A percentile compares a stretch with the other conserved stretches of the same genome.
These are phyloP conservation scores for Xanthoceras sorbifolium DNA, from an alignment of 345 rosid genomes.

Conservation along the genomic window DNA sequence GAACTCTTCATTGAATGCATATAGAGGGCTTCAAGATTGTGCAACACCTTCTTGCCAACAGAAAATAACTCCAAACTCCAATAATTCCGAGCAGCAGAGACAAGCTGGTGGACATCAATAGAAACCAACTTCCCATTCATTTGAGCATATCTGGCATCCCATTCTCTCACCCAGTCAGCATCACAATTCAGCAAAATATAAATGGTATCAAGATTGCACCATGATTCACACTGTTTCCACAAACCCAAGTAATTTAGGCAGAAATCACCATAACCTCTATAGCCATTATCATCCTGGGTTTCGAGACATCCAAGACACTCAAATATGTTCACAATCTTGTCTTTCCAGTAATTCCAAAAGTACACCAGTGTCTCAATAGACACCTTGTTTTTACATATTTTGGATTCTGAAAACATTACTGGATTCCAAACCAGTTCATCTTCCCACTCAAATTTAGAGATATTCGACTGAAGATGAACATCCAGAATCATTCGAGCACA, in stretches of 20 bases:
- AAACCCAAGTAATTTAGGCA: conserved; percentile 53
- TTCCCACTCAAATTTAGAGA: conserved; percentile 30
- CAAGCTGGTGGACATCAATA: conserved; percentile 27
- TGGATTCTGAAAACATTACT: conserved; percentile 13
- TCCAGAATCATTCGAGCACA: conserved; percentile 45
- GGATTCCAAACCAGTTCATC: conserved; percentile 25
- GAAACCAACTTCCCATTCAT: conserved; percentile 21
- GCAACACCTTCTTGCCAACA: conserved; percentile 39
- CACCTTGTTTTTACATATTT: conserved; percentile 14
- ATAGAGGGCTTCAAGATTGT: conserved; percentile 29
- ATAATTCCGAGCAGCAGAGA: conserved; percentile 28
- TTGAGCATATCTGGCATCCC: conserved; percentile 1
- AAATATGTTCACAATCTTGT: conserved; percentile 30
- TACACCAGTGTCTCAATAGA: conserved; percentile 42
- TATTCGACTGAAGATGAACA: conserved; percentile 22
- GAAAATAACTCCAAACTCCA: conserved; percentile 40
- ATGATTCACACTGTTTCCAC: conserved; percentile 16
- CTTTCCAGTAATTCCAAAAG: conserved; percentile 56
- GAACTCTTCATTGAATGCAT: conserved; percentile 3
- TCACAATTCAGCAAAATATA: conserved; percentile 34
- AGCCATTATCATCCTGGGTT: conserved; percentile 1
- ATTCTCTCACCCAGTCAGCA: conserved; percentile 36
- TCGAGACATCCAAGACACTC: conserved; percentile 21
- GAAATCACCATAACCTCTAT: conserved; percentile 31
- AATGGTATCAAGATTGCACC: conserved; percentile 1